Evolutionary conservation across 2,329 filamentous ascomycete genomes (phyloP).

Genomic region (Furcasterigmium sp.): DNA sequence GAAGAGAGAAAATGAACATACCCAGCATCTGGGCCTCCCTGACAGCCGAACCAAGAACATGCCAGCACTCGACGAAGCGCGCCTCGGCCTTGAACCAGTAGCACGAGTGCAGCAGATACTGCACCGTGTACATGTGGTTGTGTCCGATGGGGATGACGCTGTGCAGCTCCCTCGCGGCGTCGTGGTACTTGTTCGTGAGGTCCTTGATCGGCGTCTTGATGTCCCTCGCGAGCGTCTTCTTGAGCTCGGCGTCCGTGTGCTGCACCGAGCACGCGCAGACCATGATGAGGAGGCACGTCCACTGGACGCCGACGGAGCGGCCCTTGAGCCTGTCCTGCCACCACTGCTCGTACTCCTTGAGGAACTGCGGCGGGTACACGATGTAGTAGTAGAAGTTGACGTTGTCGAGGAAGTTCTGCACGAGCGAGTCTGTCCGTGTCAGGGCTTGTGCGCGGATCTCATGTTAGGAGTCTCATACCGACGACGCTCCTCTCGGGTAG

Average conservation of each 20-base stretch:
- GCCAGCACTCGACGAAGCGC: conserved; percentile 30
- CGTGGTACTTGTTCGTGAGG: conserved; percentile 26
- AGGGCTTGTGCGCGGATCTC: no score
- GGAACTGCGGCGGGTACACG: conserved; percentile 26
- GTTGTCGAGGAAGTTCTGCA: conserved; percentile 30
- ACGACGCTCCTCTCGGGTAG: conserved; percentile 16
- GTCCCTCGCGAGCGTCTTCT: conserved; percentile 23
- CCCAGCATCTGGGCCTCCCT: conserved; percentile 29
- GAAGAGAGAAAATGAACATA: conserved; percentile 9
- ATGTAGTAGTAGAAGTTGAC: conserved; percentile 35
- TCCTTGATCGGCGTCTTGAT: conserved; percentile 20
- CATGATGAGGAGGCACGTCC: conserved; percentile 31
- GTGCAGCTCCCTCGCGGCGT: conserved; percentile 24
- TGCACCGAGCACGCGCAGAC: conserved; percentile 31
- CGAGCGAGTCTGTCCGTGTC: conserved; percentile 30
- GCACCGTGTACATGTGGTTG: conserved; percentile 26
- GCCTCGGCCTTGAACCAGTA: conserved; percentile 31
- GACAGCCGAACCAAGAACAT: conserved; percentile 27
- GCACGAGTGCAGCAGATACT: conserved; percentile 29
- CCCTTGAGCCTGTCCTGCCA: conserved; percentile 22
- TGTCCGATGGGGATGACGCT: conserved; percentile 24
- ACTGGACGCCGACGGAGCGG: conserved; percentile 26
- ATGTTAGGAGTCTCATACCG: background rate
- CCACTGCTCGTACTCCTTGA: conserved; percentile 29
- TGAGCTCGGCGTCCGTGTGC: conserved; percentile 22